A percentile compares a stretch with the other conserved stretches of the same genome.
phyloP scores from a whole-genome alignment of 768 basidiomycete genomes.

The Peribolospora baueri region DNA sequence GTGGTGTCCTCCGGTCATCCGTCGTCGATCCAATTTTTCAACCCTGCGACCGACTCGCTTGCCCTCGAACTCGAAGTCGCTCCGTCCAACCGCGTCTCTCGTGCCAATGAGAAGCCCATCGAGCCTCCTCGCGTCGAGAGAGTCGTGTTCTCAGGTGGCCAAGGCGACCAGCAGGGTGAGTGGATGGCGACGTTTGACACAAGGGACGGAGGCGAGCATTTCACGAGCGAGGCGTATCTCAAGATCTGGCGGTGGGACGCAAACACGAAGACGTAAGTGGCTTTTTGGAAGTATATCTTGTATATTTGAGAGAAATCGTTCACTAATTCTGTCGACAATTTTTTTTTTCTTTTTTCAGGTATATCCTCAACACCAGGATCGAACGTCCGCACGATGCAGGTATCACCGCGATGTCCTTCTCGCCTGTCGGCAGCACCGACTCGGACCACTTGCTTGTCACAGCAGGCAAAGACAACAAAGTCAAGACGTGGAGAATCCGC shows the following conservation, averaged over 20 bases:
- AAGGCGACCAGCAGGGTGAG: constrained; percentile 27
- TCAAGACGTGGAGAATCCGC: constrained; percentile 54
- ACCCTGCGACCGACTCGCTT: constrained; percentile 41
- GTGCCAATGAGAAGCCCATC: constrained; percentile 39
- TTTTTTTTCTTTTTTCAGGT: constrained; percentile 8
- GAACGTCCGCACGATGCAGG: constrained; percentile 58
- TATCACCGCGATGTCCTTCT: constrained; percentile 46
- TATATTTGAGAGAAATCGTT: background rate
- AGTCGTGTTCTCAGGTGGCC: constrained; percentile 28
- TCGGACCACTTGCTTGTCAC: constrained; percentile 34
- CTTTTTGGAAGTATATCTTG: constrained; percentile 10
- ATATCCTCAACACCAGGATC: constrained; percentile 54
- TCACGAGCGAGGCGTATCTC: constrained; percentile 46
- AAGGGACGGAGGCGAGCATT: constrained; percentile 40
- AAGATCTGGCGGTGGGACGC: constrained; percentile 75
- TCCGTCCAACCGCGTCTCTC: constrained; percentile 72
- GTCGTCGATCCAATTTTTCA: constrained; percentile 79
- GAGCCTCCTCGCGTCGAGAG: constrained; percentile 53
- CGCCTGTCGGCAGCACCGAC: constrained; percentile 22
- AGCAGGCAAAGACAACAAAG: constrained; percentile 43
- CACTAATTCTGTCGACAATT: too few species aligned
- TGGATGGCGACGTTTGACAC: constrained; percentile 86
- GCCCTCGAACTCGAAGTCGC: constrained; percentile 74
- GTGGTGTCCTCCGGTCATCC: constrained; percentile 83
- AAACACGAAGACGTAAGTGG: constrained; percentile 28